These are phyloP conservation scores for Brachypodium distachyon DNA, from an alignment of 202 grass and related monocot species.

Conservation along the genomic window DNA sequence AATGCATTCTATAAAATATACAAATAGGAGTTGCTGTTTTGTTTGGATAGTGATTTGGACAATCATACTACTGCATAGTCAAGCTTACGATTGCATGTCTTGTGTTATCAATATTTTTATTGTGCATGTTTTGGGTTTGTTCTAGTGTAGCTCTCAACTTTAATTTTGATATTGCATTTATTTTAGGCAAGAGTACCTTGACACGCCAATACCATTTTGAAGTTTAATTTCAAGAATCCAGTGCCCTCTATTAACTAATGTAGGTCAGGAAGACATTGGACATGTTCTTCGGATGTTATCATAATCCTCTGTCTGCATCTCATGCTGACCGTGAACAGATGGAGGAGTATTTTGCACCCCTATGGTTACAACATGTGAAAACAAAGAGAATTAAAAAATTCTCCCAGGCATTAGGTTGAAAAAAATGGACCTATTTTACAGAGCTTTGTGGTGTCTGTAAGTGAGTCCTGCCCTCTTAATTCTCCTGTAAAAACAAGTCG, in stretches of 20 bases:
- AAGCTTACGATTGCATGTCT: not conserved
- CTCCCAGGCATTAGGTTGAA: conserved; percentile 22
- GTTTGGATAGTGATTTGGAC: not conserved
- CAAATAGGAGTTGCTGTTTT: not conserved
- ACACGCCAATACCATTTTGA: not conserved
- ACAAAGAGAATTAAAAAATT: conserved; percentile 25
- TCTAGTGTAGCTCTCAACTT: not conserved
- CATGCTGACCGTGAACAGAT: conserved; percentile 18
- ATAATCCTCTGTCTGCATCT: conserved; percentile 19
- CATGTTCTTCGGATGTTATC: conserved; percentile 42
- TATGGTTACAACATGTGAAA: conserved; percentile 28
- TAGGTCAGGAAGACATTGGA: conserved; percentile 37
- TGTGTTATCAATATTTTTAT: not conserved
- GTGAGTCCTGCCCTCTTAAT: conserved; percentile 19
- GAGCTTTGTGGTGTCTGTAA: conserved; percentile 59
- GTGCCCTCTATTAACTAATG: not conserved
- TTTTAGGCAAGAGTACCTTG: not conserved
- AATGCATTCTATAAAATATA: not conserved
- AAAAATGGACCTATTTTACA: conserved; percentile 38
- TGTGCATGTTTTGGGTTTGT: not conserved
- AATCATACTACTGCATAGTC: not conserved
- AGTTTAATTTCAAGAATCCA: not conserved
- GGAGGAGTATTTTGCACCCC: not conserved
- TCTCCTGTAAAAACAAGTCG: no score
- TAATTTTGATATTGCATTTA: not conserved